A percentile compares a stretch with the other conserved stretches of the same genome.
phyloP scores from a whole-genome alignment of 2,329 filamentous ascomycete species.

The Claviceps africana region DNA sequence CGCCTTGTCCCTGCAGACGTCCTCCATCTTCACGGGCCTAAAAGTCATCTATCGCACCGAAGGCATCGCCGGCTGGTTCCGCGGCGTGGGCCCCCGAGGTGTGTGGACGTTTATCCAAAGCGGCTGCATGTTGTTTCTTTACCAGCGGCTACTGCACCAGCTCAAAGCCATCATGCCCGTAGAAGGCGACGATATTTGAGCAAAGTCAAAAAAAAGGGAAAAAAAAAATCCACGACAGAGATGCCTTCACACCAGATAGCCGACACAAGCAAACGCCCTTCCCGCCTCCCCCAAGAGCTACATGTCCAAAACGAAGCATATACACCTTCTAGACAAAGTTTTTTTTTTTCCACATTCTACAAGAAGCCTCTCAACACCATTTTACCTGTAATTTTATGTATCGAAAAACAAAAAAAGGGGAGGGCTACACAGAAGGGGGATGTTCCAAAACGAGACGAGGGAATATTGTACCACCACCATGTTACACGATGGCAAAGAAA shows the following conservation, averaged over 20 bases:
- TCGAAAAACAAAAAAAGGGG: not conserved
- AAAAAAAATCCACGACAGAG: too few species aligned
- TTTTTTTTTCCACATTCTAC: too few species aligned
- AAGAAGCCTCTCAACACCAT: too few species aligned
- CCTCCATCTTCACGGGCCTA: conserved; percentile 73
- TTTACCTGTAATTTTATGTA: not conserved
- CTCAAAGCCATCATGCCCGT: conserved; percentile 41
- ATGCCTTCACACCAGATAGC: too few species aligned
- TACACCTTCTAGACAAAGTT: not conserved
- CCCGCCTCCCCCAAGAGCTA: too few species aligned
- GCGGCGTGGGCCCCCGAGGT: conserved; percentile 79
- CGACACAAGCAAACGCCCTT: not conserved
- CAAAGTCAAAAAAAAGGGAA: not conserved
- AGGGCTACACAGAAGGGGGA: not conserved
- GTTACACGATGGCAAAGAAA: not conserved
- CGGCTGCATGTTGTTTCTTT: conserved; percentile 90
- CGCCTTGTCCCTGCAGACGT: conserved; percentile 70
- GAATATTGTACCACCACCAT: not conserved
- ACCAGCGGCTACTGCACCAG: conserved; percentile 72
- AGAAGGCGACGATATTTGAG: conserved; percentile 15
- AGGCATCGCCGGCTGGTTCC: conserved; percentile 80
- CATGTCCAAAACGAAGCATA: not conserved
- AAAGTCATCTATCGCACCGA: conserved; percentile 82
- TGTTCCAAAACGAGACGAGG: not conserved
- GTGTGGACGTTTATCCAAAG: conserved; percentile 98